These are phyloP conservation scores for Fallopia convolvulus DNA, from an alignment of 148 eudicot species.

Conservation along the genomic window DNA sequence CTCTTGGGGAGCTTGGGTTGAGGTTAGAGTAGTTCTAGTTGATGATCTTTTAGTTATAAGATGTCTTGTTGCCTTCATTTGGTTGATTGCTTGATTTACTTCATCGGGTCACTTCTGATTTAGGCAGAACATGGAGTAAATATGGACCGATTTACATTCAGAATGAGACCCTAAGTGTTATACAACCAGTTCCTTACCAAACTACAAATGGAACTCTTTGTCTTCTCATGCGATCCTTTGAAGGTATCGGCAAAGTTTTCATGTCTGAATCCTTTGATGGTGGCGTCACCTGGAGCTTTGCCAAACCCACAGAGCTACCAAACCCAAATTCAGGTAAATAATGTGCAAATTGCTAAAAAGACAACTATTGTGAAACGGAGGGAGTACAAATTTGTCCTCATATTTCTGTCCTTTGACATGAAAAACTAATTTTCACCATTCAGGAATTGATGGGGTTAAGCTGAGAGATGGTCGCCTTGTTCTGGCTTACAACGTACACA, in stretches of 20 bases:
- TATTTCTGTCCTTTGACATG: slow-evolving; percentile 7
- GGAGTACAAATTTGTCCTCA: neutral
- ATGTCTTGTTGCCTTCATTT: neutral
- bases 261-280: slow-evolving; percentile 86
- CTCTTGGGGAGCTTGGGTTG: slow-evolving; percentile 97
- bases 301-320: slow-evolving; percentile 62
- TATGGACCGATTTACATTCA: slow-evolving; percentile 80
- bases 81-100: neutral
- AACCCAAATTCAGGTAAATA: slow-evolving; percentile 92
- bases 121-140: slow-evolving; percentile 80
- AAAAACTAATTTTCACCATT: neutral
- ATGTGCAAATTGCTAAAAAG: too few species aligned
- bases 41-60: neutral
- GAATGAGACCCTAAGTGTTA: slow-evolving; percentile 52
- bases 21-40: slow-evolving; percentile 33
- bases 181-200: slow-evolving; percentile 92
- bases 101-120: slow-evolving; percentile 54
- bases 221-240: slow-evolving; percentile 65
- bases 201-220: slow-evolving; percentile 68
- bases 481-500: slow-evolving; percentile 88
- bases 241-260: slow-evolving; percentile 48
- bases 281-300: slow-evolving; percentile 74
- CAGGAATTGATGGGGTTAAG: slow-evolving; percentile 92
- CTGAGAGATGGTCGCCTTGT: slow-evolving; percentile 65
- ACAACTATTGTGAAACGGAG: too few species aligned